These are phyloP conservation scores for Calcarisporium arbuscula DNA, from an alignment of 2,329 filamentous ascomycete species.

Conservation along the genomic window DNA sequence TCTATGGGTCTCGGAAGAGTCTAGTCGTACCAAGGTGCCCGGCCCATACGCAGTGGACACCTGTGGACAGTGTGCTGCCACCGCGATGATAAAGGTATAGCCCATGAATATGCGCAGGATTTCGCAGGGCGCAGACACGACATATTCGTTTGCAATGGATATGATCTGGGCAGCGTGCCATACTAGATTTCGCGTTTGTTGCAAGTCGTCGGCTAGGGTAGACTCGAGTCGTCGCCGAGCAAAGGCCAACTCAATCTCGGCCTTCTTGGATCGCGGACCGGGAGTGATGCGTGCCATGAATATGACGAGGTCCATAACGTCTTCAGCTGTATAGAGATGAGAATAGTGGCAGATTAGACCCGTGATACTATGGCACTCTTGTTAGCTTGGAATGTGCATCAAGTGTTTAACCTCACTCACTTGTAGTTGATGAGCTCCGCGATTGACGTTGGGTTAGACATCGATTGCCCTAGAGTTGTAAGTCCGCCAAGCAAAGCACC, in stretches of 20 bases:
- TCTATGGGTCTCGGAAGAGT: constrained; percentile 11
- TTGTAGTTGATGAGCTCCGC: constrained; percentile 23
- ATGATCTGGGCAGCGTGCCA: constrained; percentile 25
- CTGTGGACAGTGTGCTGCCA: constrained; percentile 15
- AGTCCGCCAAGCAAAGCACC: constrained; percentile 13
- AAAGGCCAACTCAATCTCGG: constrained; percentile 13
- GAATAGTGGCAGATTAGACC: constrained; percentile 22
- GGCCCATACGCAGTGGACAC: background rate
- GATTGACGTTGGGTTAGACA: constrained; percentile 16
- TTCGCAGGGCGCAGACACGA: constrained; percentile 23
- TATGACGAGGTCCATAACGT: constrained; percentile 21
- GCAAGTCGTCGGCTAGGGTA: constrained; percentile 14
- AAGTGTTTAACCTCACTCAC: constrained; percentile 14
- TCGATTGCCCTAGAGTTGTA: constrained; percentile 13
- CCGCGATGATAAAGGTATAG: constrained; percentile 22
- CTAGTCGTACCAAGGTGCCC: constrained; percentile 11
- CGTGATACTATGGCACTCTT: constrained; percentile 16
- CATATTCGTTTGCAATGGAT: constrained; percentile 20
- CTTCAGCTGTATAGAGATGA: constrained; percentile 19
- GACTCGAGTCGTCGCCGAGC: constrained; percentile 17
- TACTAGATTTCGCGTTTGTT: constrained; percentile 14
- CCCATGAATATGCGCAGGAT: constrained; percentile 25
- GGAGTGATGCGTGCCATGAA: constrained; percentile 22
- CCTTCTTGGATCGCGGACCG: constrained; percentile 9
- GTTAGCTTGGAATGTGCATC: constrained; percentile 6